Base-by-base conservation (phyloP, 2,329 filamentous ascomycete species). In the Fusarium sp. region DNA sequence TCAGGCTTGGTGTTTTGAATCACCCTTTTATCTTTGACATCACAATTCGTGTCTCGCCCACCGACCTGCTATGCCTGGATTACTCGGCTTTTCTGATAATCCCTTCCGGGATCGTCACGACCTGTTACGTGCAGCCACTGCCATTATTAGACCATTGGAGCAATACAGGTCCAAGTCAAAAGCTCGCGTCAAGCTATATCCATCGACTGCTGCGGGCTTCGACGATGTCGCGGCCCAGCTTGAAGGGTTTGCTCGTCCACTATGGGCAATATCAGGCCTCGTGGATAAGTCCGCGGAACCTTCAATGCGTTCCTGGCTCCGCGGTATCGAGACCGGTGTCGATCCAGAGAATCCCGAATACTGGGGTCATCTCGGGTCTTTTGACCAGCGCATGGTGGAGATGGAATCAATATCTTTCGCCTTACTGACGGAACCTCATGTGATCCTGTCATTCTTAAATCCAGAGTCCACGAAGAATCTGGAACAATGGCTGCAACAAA, bases 371-470 rank as follows among this genome's bases (percentile, higher is more conserved):
- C 81, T 88, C 2, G 77, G 79, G 0, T 76, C 85, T 15, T 80
- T 80, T 11, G 86, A 88, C 60, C 87, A 89, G 72, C 78, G 87
- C 4, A 89, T 88, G 87, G 87, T 89, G 2, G 87, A 89, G 70
- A 83, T 85, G 58, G 87, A 89, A 71, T 85, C 85, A 15, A 81
- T 88, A 15, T 82, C 85, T 1, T 87, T 85, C 72, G 85, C 85
- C 1, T 77, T 89, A 2, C 78, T 88, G 2, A 76, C 80, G 8
- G 83, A 84, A 0, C 85, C 86, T 3, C 73, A 80, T 3, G 59
- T n/a, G 9, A 72, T 78, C 1, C 82, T 85, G 69, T 80, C 78
- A 28, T 70, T 73, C 1, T 71, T 84, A 12, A 77, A 63, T 2
- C 54, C 72, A 0, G n/a, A 66, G 13, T 76, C 79, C 3, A 83